Base-by-base conservation (phyloP, 495 filamentous ascomycete genomes). In the Penicillium cosmopolitanum region DNA sequence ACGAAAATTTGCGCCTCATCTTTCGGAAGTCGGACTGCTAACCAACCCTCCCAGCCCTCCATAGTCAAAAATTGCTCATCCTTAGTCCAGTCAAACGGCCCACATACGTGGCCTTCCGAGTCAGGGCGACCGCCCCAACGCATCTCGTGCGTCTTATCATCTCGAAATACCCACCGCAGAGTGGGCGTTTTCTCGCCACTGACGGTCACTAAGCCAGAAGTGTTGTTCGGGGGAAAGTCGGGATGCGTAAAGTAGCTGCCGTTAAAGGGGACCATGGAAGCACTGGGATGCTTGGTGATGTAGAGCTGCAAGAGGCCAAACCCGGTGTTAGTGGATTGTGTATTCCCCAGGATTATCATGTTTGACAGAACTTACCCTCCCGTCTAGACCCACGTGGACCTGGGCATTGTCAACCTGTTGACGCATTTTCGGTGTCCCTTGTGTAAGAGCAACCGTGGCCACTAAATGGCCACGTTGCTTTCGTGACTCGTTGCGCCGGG, bases 91-190 rank as follows among this genome's bases (percentile, higher is more conserved):
- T 53, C 38, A 21, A 53, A 58, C 31, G 56, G 50, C 1, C 56
- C 50, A 52, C 50, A 58, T 11, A 58, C 16, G 31, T 58, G 13
- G 6, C 56, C 56, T 15, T 58, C 36, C 13, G 34, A 52, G 11
- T 58, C 56, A 34, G 51, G 56, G 18, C 38, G 38, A 12, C 56
- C 48, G 10, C 56, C 56, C 56, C 56, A 58, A 19, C 56, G 48
- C 48, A 58, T 35, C 36, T 58, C 56, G 42, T 58, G 56, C 16
- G 56, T 58, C 36, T 58, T 16, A 9, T 21, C 25, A 47, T 58
- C 56, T 12, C 51, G 36, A 52, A 43, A 58, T 40, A 58, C 6
- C 56, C 56, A 58, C n/a, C 56, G 56, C 12, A 58, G 23, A 46
- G 50, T 53, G 6, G 56, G 56, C 31, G 40, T 34, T 18, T 50